These are phyloP conservation scores for Tolypocladium guangdongense DNA, from an alignment of 2,329 filamentous ascomycete species.

Conservation along the genomic window DNA sequence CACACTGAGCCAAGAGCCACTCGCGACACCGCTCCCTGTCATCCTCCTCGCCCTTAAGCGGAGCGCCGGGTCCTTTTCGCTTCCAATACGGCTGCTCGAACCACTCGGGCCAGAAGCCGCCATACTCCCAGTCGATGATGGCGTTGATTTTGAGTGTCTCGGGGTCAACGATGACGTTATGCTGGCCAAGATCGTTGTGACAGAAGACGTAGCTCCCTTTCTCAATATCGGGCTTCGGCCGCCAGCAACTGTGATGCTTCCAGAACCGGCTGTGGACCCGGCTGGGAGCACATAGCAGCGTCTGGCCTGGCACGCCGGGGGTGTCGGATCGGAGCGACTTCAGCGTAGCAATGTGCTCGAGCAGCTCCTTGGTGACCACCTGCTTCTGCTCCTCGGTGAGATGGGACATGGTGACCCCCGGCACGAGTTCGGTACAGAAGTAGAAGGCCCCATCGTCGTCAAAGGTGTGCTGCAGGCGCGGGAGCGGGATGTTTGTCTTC, in stretches of 20 bases:
- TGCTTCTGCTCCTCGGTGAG: too few relatives aligned
- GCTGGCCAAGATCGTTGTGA: conserved; percentile 5
- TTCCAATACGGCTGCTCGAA: conserved; percentile 9
- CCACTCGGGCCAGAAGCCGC: conserved; percentile 17
- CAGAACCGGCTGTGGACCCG: too few relatives aligned
- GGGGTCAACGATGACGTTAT: conserved; percentile 6
- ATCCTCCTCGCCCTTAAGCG: too few relatives aligned
- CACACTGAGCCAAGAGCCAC: too few relatives aligned
- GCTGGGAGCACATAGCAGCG: conserved; percentile 1
- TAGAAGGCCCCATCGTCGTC: too few relatives aligned
- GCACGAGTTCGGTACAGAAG: too few relatives aligned
- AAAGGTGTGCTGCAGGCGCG: too few relatives aligned
- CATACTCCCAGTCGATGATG: conserved; percentile 2
- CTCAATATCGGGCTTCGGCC: background rate
- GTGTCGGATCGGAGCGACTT: conserved; percentile 1
- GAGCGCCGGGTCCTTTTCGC: background rate
- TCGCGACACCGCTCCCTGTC: too few relatives aligned
- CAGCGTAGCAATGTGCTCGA: too few relatives aligned
- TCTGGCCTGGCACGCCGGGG: conserved; percentile 5
- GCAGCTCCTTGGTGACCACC: too few relatives aligned
- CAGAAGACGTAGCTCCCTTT: conserved; percentile 7
- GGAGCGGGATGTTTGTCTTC: too few relatives aligned
- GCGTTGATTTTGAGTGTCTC: conserved; percentile 6
- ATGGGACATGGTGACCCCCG: too few relatives aligned
- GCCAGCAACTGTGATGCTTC: conserved; percentile 4